Base-by-base conservation (phyloP, 2,329 filamentous ascomycete genomes). In the Penicillium sp. region DNA sequence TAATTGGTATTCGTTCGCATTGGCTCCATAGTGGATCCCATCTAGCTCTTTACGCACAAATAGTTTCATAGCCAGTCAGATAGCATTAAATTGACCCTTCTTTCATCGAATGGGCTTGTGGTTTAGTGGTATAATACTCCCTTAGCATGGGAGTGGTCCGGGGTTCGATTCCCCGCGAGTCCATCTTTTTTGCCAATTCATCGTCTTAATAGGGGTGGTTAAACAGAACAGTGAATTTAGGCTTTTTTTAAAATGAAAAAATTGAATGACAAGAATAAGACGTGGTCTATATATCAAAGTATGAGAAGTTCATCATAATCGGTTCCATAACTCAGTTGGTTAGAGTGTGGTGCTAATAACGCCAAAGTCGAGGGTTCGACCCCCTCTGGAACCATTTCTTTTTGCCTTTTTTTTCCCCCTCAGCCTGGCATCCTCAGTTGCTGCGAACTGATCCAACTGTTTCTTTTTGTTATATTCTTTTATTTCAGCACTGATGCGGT, bases 151-250 rank as follows among this genome's bases (percentile, higher is more conserved):
- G 75, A 69, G 75, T 71, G 75, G 75, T 77, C 74, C 72, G 70
- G 73, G 74, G 74, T 77, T 77, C 73, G 74, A 78, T 78, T 78
- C 75, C 75, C 75, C 70, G 75, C 74, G 70, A 75, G 75, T 77
- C 76, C 75, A 77, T 61, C 57, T 61, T 66, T 60, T 65, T 63
- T 49, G 20, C 15, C 35, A 8, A 4, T 33, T 25, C n/a, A 3
- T 3, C 15, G 5, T 20, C 25, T 2, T 47, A 23, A 12, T 14
- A 18, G 25, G 18, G 7, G 15, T 41, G 14, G 14, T 14, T 31
- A 4, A 6, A 15, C 14, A 44, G 11, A 18, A 20, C 18, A n/a
- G 37, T 18, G 37, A 41, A 18, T n/a, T 7, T 41, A 6, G 26
- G 26, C 4, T 27, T 35, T 35, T 8, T 35, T 35, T 18, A n/a